phyloP scores from a whole-genome alignment of 805 yeast genomes.

The Kodamaea jinghongensis region DNA sequence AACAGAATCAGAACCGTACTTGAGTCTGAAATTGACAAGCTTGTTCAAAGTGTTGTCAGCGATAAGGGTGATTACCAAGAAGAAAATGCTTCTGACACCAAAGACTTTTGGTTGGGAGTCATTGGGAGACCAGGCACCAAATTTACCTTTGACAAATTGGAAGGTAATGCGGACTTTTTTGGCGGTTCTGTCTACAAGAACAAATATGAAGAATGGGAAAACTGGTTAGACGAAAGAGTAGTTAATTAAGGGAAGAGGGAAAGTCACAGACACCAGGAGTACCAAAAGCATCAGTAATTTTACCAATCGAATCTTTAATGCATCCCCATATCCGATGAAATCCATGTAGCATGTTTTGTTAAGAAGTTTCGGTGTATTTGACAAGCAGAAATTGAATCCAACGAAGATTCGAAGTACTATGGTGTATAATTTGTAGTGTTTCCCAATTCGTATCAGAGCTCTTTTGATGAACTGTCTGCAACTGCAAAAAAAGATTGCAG shows the following conservation, averaged over 20 bases:
- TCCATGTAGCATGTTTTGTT: no score
- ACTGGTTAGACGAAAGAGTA: conserved; percentile 77
- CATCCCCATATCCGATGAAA: no score
- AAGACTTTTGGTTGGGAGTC: conserved; percentile 44
- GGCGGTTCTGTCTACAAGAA: conserved; percentile 69
- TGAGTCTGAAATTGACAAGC: conserved; percentile 60
- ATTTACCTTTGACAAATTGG: conserved; percentile 67
- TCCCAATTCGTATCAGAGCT: no score
- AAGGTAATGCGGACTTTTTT: conserved; percentile 66
- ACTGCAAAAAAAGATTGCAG: conserved; percentile 44
- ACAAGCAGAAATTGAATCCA: no score
- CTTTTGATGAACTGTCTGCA: no score
- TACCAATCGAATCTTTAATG: no score
- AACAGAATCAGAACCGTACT: conserved; percentile 55
- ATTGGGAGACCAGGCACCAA: conserved; percentile 32
- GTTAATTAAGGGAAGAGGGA: conserved; percentile 45
- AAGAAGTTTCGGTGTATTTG: no score
- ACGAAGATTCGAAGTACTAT: no score
- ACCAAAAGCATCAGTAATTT: no score
- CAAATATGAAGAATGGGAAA: conserved; percentile 58
- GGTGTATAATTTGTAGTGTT: no score
- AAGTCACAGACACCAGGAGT: no score
- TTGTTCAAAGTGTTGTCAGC: conserved; percentile 46
- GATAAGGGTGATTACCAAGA: conserved; percentile 41
- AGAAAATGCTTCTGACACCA: conserved; percentile 32